phyloP scores from a whole-genome alignment of 306 rosid genomes.

The Glycine latifolia region DNA sequence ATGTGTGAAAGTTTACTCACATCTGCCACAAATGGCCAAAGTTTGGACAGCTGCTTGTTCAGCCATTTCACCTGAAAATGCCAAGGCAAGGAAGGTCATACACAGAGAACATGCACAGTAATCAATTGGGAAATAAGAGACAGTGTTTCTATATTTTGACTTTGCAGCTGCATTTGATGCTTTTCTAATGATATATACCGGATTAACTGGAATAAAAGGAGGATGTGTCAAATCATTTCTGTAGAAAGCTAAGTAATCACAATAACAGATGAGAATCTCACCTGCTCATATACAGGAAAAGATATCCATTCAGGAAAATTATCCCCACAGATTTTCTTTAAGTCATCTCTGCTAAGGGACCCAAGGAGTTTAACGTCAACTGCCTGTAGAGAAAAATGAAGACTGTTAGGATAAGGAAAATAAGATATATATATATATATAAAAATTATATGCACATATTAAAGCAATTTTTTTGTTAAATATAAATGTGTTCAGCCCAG shows the following conservation, averaged over 20 bases:
- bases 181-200: constrained; percentile 22
- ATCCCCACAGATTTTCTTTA: constrained; percentile 89
- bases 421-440: too few relatives aligned
- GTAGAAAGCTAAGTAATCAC: constrained; percentile 26
- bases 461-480: constrained; percentile 6
- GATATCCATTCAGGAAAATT: constrained; percentile 96
- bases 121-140: constrained; percentile 32
- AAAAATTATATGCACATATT: too few relatives aligned
- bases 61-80: constrained; percentile 91
- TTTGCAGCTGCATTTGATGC: constrained; percentile 30
- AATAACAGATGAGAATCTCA: constrained; percentile 38
- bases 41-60: constrained; percentile 83
- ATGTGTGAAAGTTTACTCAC: constrained; percentile 57
- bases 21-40: constrained; percentile 96
- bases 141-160: constrained; percentile 6
- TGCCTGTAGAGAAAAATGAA: constrained; percentile 66
- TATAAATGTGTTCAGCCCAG: constrained; percentile 13
- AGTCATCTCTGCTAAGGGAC: constrained; percentile 85
- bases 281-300: constrained; percentile 94
- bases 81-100: constrained; percentile 46
- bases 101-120: constrained; percentile 29
- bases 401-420: constrained; percentile 1
- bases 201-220: constrained; percentile 23
- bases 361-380: constrained; percentile 91
- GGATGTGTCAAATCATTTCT: neutral